Evolutionary conservation across 768 basidiomycete genomes (phyloP).

Genomic region (Nidula microcarpa): DNA sequence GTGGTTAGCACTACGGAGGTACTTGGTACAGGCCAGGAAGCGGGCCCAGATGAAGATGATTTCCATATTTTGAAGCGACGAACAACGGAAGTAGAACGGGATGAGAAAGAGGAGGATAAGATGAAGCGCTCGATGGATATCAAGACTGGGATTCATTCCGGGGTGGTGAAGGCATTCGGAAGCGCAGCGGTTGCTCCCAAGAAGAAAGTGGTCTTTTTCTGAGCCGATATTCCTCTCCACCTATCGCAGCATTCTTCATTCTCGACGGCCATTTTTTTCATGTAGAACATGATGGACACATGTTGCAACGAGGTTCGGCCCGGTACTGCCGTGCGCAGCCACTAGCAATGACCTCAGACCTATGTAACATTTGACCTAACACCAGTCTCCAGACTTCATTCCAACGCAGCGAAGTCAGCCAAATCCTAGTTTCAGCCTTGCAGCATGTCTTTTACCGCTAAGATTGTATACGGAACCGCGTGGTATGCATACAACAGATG

Average conservation of each 20-base stretch:
- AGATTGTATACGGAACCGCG: conserved; percentile 60
- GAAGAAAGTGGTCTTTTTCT: conserved; percentile 52
- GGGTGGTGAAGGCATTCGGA: conserved; percentile 31
- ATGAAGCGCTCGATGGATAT: conserved; percentile 36
- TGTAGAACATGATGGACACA: no score
- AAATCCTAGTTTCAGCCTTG: no score
- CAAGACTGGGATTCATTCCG: conserved; percentile 40
- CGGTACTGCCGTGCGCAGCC: no score
- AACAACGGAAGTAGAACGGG: conserved; percentile 54
- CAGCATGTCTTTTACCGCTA: conserved; percentile 21
- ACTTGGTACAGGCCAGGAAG: conserved; percentile 46
- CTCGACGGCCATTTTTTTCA: no score
- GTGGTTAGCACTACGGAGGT: conserved; percentile 29
- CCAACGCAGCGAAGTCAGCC: no score
- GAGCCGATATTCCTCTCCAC: no score
- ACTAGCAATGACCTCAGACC: no score
- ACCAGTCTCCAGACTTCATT: no score
- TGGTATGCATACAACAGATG: conserved; percentile 31
- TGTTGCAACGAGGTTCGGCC: no score
- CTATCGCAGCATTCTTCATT: no score
- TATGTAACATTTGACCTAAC: no score
- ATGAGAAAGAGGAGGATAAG: conserved; percentile 49
- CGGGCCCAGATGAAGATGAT: conserved; percentile 93
- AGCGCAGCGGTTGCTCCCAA: conserved; percentile 15
- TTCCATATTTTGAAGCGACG: conserved; percentile 79